These are phyloP conservation scores for Gaultheria prostrata DNA, from an alignment of 148 eudicot genomes.

Conservation along the genomic window DNA sequence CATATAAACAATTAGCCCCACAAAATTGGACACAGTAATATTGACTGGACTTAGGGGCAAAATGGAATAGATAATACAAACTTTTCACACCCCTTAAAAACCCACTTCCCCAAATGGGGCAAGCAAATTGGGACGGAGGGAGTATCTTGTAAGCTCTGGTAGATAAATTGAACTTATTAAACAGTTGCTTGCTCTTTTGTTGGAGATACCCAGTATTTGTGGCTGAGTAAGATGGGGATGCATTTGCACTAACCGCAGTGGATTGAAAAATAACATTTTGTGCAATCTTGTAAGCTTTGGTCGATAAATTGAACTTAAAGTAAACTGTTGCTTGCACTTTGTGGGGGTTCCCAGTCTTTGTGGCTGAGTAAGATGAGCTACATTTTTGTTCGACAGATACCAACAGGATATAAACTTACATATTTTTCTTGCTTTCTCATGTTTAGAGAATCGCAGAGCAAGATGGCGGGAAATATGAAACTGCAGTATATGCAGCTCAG, in stretches of 20 bases:
- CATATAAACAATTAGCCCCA: no score
- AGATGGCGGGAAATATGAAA: constrained; percentile 88
- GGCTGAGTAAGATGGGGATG: no score
- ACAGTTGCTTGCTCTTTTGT: neutral
- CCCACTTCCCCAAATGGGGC: no score
- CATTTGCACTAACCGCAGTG: neutral
- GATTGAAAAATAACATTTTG: neutral
- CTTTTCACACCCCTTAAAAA: no score
- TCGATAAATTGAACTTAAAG: neutral
- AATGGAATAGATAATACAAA: no score
- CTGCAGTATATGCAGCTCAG: constrained; percentile 83
- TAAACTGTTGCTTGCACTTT: neutral
- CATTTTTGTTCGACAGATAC: neutral
- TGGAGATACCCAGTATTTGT: neutral
- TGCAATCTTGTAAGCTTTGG: neutral
- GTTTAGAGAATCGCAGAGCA: constrained; percentile 76
- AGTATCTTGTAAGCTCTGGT: neutral
- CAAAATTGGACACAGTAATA: no score
- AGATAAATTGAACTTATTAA: neutral
- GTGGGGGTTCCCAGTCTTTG: neutral
- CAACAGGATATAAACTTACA: neutral
- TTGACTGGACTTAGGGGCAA: no score
- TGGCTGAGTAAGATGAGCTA: neutral
- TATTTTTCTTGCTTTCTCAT: constrained; percentile 10
- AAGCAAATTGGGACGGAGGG: no score